Evolutionary conservation across 352 stramenopile genomes (phyloP).

Genomic region (Aphanomyces invadans): DNA sequence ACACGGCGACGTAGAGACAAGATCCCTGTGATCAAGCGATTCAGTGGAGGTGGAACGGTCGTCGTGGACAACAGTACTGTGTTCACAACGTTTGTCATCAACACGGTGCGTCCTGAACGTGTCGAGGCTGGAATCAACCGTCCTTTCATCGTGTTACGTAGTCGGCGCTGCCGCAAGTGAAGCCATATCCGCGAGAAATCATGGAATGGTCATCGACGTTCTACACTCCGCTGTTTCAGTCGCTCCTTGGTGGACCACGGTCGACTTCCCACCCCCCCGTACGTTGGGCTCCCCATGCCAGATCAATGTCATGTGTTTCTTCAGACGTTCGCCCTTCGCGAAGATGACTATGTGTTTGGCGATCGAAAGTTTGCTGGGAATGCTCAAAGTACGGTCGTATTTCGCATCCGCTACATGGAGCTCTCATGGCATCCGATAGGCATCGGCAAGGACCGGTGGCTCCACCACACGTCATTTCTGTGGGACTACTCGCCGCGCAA

Average conservation of each 20-base stretch:
- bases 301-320: neutral
- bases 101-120: conserved; percentile 44
- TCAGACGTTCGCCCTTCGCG: conserved; percentile 82
- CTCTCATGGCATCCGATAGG: too few relatives aligned
- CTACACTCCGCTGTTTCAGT: conserved; percentile 70
- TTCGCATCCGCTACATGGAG: too few relatives aligned
- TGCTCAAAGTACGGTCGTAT: conserved; percentile 77
- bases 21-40: conserved; percentile 89
- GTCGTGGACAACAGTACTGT: conserved; percentile 92
- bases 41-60: conserved; percentile 95
- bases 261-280: too few relatives aligned
- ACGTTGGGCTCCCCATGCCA: too few relatives aligned
- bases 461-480: conserved; percentile 97
- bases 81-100: conserved; percentile 90
- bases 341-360: conserved; percentile 96
- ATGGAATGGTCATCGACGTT: conserved; percentile 88
- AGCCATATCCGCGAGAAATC: conserved; percentile 86
- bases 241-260: too few relatives aligned
- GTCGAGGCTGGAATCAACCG: neutral
- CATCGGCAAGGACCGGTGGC: conserved; percentile 90
- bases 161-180: conserved; percentile 58
- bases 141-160: conserved; percentile 24
- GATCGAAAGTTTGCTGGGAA: conserved; percentile 95
- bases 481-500: conserved; percentile 92
- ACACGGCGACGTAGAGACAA: conserved; percentile 35